Conservation (phyloP, 441 rosid genomes). For the Lepidium campestre region DNA sequence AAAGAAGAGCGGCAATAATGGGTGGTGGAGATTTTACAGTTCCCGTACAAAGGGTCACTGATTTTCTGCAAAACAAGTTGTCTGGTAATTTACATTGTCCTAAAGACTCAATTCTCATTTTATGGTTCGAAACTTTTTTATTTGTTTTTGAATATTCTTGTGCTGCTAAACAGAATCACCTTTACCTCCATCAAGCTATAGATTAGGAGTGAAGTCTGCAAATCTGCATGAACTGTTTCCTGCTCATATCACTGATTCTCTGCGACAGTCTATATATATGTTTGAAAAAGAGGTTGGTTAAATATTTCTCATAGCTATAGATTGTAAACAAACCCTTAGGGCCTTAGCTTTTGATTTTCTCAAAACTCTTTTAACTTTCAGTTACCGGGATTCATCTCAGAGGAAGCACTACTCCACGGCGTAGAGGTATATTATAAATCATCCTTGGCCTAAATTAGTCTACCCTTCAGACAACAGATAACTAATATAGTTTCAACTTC, state of each 20-base stretch:
- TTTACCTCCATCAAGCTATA: slow-evolving; percentile 84
- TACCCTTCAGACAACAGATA: background rate
- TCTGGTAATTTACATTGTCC: slow-evolving; percentile 42
- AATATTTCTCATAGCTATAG: background rate
- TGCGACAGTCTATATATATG: slow-evolving; percentile 55
- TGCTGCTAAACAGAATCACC: slow-evolving; percentile 44
- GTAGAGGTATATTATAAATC: slow-evolving; percentile 56
- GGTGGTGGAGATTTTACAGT: slow-evolving; percentile 81
- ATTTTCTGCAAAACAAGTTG: slow-evolving; percentile 66
- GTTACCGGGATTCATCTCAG: slow-evolving; percentile 85
- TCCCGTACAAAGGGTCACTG: slow-evolving; percentile 80
- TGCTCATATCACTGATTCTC: slow-evolving; percentile 58
- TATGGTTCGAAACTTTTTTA: background rate
- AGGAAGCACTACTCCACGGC: slow-evolving; percentile 87
- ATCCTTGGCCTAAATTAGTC: slow-evolving; percentile 4
- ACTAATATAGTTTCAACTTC: background rate
- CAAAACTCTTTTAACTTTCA: slow-evolving; percentile 32
- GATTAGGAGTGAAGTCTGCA: slow-evolving; percentile 79
- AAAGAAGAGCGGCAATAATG: slow-evolving; percentile 75
- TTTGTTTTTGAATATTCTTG: slow-evolving; percentile 12
- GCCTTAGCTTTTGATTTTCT: background rate
- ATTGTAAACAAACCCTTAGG: background rate
- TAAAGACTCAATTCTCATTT: background rate
- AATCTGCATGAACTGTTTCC: slow-evolving; percentile 81
- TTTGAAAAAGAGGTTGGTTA: slow-evolving; percentile 72